These are phyloP conservation scores for Ophiocordyceps unilateralis DNA, from an alignment of 2,329 filamentous ascomycete genomes.

Conservation along the genomic window DNA sequence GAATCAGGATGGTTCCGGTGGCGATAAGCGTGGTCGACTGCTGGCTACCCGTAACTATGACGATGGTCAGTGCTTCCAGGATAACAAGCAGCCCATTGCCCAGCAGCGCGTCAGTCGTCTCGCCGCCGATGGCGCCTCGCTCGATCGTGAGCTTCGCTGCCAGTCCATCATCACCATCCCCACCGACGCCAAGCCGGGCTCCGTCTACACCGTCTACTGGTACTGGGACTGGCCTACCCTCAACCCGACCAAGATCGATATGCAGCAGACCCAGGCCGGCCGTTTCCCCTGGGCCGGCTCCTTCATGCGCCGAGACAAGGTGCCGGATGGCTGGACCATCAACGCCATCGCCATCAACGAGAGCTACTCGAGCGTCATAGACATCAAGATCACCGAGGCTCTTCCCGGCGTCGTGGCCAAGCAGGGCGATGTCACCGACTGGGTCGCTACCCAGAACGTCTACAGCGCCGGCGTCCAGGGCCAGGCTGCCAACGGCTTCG, in stretches of 20 bases:
- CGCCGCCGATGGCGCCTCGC: constrained; percentile 31
- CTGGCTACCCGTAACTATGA: constrained; percentile 70
- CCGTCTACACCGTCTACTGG: constrained; percentile 76
- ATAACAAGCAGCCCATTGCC: constrained; percentile 44
- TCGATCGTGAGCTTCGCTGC: constrained; percentile 52
- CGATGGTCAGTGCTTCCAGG: constrained; percentile 78
- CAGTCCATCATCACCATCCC: constrained; percentile 71
- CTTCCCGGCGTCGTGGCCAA: constrained; percentile 9
- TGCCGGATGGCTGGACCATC: constrained; percentile 18
- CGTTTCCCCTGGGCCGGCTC: constrained; percentile 24
- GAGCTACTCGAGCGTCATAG: constrained; percentile 23
- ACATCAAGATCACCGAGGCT: constrained; percentile 18
- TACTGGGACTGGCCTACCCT: constrained; percentile 84
- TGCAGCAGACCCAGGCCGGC: constrained; percentile 20
- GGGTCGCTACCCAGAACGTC: constrained; percentile 19
- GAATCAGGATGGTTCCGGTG: constrained; percentile 66
- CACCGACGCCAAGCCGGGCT: constrained; percentile 38
- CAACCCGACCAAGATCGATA: constrained; percentile 22
- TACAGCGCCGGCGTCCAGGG: constrained; percentile 24
- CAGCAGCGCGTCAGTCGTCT: constrained; percentile 37
- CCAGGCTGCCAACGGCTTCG: constrained; percentile 28
- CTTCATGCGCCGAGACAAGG: constrained; percentile 20
- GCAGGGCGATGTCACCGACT: constrained; percentile 9
- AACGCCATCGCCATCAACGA: constrained; percentile 19
- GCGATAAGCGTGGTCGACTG: constrained; percentile 59